Conservation (phyloP, 768 basidiomycete genomes). For the Galerina sulciceps region DNA sequence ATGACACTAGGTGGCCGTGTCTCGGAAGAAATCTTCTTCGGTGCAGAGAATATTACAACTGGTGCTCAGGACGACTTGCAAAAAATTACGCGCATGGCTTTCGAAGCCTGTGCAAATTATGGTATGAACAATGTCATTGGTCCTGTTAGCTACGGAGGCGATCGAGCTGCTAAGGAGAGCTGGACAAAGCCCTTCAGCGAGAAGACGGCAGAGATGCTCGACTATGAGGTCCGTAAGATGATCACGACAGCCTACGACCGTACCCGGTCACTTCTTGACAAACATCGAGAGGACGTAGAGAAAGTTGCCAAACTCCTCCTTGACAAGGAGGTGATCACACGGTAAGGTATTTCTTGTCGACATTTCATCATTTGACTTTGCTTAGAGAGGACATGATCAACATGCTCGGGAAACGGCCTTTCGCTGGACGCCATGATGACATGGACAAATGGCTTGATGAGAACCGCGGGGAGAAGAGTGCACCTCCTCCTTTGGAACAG, state of each 20-base stretch:
- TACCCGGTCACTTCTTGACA: slow-evolving; percentile 79
- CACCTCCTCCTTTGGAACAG: slow-evolving; percentile 66
- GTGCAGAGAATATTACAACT: slow-evolving; percentile 88
- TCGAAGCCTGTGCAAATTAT: slow-evolving; percentile 93
- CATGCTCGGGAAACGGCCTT: slow-evolving; percentile 83
- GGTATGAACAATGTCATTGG: slow-evolving; percentile 97
- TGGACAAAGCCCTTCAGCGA: slow-evolving; percentile 99
- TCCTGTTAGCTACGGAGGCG: slow-evolving; percentile 95
- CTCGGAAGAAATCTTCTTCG: slow-evolving; percentile 98
- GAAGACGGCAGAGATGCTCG: slow-evolving; percentile 94
- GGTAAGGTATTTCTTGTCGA: slow-evolving; percentile 46
- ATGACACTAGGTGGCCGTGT: slow-evolving; percentile 99
- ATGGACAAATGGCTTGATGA: slow-evolving; percentile 99
- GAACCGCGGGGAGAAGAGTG: slow-evolving; percentile 65
- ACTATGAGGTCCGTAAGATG: slow-evolving; percentile 93
- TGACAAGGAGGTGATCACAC: slow-evolving; percentile 95
- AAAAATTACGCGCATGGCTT: slow-evolving; percentile 98
- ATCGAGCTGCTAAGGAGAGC: slow-evolving; percentile 78
- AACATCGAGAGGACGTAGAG: slow-evolving; percentile 87
- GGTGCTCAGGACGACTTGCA: slow-evolving; percentile 98
- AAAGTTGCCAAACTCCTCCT: slow-evolving; percentile 89
- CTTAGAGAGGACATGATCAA: slow-evolving; percentile 85
- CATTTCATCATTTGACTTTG: slow-evolving; percentile 2
- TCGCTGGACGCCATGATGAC: slow-evolving; percentile 77
- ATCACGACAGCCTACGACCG: slow-evolving; percentile 87